Conservation (phyloP, 495 filamentous ascomycete species). For the Trypethelium eluteriae region DNA sequence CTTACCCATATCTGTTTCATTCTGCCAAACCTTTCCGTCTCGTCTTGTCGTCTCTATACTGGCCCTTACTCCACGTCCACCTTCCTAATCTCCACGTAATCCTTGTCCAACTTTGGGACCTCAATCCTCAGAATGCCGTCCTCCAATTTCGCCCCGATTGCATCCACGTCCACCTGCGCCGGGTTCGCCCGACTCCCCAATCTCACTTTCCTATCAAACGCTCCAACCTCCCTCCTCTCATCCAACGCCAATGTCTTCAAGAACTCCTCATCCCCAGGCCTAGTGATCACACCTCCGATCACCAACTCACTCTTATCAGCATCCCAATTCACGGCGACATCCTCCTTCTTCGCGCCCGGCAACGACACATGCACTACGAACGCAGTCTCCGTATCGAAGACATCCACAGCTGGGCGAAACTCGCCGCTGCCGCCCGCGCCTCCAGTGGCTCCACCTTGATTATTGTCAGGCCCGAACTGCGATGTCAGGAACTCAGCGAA, state of each 20-base stretch:
- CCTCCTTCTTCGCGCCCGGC: constrained; percentile 68
- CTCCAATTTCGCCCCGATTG: constrained; percentile 64
- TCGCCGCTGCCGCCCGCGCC: constrained; percentile 31
- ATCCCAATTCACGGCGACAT: constrained; percentile 70
- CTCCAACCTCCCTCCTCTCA: constrained; percentile 59
- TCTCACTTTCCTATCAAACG: constrained; percentile 63
- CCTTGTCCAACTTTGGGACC: constrained; percentile 60
- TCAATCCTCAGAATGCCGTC: constrained; percentile 51
- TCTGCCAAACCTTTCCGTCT: background rate
- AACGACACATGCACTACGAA: constrained; percentile 66
- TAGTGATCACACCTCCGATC: constrained; percentile 62
- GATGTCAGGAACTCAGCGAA: background rate
- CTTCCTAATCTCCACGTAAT: constrained; percentile 52
- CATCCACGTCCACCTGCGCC: constrained; percentile 54
- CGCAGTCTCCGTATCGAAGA: constrained; percentile 58
- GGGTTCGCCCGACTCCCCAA: constrained; percentile 49
- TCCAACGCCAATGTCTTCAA: constrained; percentile 55
- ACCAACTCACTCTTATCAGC: constrained; percentile 54
- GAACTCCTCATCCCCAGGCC: constrained; percentile 64
- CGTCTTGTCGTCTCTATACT: background rate
- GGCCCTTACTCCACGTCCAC: constrained; percentile 48
- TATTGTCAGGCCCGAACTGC: constrained; percentile 11
- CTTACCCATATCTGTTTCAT: background rate
- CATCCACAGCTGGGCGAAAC: constrained; percentile 60
- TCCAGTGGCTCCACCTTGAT: constrained; percentile 18